phyloP scores from a whole-genome alignment of 345 rosid species.

The Chamaenerion angustifolium region DNA sequence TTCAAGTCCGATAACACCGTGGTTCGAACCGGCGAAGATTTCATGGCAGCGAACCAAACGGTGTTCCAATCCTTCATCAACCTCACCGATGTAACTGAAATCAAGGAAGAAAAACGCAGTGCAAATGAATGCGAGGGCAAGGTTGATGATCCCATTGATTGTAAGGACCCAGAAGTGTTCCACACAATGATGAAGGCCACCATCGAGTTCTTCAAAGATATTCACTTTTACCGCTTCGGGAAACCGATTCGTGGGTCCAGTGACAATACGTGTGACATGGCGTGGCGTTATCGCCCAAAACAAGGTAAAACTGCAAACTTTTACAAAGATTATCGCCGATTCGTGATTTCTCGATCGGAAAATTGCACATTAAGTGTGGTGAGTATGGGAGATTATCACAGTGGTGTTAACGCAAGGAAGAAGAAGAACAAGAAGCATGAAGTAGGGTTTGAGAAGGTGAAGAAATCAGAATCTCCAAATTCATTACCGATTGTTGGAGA shows the following conservation, averaged over 20 bases:
- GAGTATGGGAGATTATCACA: constrained; percentile 69
- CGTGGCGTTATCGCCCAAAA: constrained; percentile 87
- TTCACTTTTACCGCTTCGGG: constrained; percentile 80
- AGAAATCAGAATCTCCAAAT: constrained; percentile 14
- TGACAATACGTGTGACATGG: constrained; percentile 68
- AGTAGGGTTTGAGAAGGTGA: constrained; percentile 51
- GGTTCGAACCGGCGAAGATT: constrained; percentile 79
- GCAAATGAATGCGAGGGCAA: constrained; percentile 27
- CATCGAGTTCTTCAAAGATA: constrained; percentile 67
- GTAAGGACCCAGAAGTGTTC: constrained; percentile 73
- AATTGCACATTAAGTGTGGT: constrained; percentile 52
- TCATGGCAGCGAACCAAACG: constrained; percentile 62
- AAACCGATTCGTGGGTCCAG: constrained; percentile 46
- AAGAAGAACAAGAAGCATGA: constrained; percentile 61
- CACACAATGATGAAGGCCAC: constrained; percentile 78
- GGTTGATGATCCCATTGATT: constrained; percentile 38
- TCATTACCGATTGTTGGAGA: constrained; percentile 61
- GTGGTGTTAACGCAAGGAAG: constrained; percentile 89
- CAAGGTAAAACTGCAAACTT: constrained; percentile 77
- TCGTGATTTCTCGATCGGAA: constrained; percentile 41
- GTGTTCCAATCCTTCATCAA: constrained; percentile 47
- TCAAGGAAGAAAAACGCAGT: constrained; percentile 6
- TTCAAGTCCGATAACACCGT: constrained; percentile 59
- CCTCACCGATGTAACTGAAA: constrained; percentile 35
- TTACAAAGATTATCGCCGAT: constrained; percentile 84